phyloP scores from a whole-genome alignment of 331 rosid genomes.

The Quercus lobata region DNA sequence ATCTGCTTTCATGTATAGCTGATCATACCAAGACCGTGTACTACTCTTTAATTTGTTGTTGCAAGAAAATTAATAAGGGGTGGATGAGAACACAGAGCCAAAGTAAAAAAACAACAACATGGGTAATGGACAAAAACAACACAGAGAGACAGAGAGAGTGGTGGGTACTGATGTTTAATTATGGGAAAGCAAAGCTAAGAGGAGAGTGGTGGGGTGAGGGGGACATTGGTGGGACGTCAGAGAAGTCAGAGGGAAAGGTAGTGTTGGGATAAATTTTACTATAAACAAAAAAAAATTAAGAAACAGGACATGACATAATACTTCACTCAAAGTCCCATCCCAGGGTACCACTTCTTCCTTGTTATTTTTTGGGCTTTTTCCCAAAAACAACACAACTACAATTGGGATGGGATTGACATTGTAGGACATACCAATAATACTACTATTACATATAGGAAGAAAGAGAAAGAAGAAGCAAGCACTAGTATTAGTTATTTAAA shows the following conservation, averaged over 20 bases:
- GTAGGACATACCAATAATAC: too few species aligned
- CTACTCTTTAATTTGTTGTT: constrained; percentile 30
- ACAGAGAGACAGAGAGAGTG: constrained; percentile 28
- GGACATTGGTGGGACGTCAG: constrained; percentile 49
- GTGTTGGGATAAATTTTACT: constrained; percentile 21
- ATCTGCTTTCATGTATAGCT: constrained; percentile 33
- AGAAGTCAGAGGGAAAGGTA: constrained; percentile 39
- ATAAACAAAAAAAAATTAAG: constrained; percentile 1
- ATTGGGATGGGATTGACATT: constrained; percentile 14
- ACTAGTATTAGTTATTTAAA: constrained; percentile 11
- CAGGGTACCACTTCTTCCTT: constrained; percentile 27
- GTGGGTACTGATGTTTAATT: constrained; percentile 53
- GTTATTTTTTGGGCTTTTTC: constrained; percentile 17
- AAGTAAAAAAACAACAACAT: constrained; percentile 15
- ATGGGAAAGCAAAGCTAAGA: constrained; percentile 56
- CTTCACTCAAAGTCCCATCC: constrained; percentile 15
- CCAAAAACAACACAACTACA: constrained; percentile 16
- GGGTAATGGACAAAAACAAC: constrained; percentile 18
- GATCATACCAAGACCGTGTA: constrained; percentile 35
- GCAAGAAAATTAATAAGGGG: constrained; percentile 26
- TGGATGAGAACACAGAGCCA: constrained; percentile 17
- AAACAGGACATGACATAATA: constrained; percentile 15
- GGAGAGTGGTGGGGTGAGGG: constrained; percentile 41
- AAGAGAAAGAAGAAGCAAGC: constrained; percentile 26
- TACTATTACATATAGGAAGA: not conserved